Base-by-base conservation (phyloP, 192 early-diverging fungal genomes). In the Dispira simplex region DNA sequence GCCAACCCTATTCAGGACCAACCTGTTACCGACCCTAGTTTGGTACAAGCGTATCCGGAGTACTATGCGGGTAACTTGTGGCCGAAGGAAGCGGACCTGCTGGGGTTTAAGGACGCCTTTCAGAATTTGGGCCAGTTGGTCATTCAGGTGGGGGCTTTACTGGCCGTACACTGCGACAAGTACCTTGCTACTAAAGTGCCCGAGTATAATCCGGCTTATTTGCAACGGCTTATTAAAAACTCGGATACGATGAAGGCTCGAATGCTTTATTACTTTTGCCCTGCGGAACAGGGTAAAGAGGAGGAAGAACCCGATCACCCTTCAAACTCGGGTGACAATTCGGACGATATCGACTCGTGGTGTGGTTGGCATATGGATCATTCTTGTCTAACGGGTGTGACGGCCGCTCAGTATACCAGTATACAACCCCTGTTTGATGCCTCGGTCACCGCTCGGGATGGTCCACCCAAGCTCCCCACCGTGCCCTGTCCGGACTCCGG, bases 331-430 rank as follows among this genome's bases (percentile, higher is more conserved):
- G 51, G 23, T 27, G 70, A 67, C 46, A 65, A 65, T 44, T 58
- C 44, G 23, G 68, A 67, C 23, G 69, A 71, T 67, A 75, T 75
- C 64, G 84, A 80, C 63, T 78, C 78, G 10, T 85, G 83, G 85
- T 85, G 85, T 45, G 85, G 85, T 16, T 77, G 82, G 75, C 85
- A 87, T 63, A 46, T 83, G 18, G 85, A 87, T 56, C 83, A 87
- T 49, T 77, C 73, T 10, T 73, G 74, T 2, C 69, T 87, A 48
- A 87, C 85, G 14, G 82, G 79, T 10, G 66, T 87, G 44, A 87
- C 85, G 2, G 69, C 74, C 56, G 81, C 85, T 54, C 80, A 85
- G 73, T 85, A 71, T 63, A 62, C 75, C 62, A 75, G 80, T 51
- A 60, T 27, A 1, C 27, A 12, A 25, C 11, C 54, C 13, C 54